Evolutionary conservation across 129 eudicot species (phyloP).

Genomic region (Flaveria bidentis): DNA sequence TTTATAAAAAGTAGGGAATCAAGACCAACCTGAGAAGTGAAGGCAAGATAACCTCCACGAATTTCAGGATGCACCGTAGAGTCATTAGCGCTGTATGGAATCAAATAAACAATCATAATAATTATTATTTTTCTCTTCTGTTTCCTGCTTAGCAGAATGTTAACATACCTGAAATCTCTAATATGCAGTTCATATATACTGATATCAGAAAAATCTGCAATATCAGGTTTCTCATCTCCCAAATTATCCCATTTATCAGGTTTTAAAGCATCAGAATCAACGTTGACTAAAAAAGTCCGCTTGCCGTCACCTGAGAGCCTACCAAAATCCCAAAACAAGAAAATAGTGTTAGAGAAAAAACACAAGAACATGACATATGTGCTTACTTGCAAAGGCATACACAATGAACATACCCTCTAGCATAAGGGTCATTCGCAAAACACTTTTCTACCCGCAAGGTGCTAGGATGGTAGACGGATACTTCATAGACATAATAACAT

Average conservation of each 20-base stretch:
- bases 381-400: slow-evolving; percentile 16
- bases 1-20: neutral
- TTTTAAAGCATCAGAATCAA: slow-evolving; percentile 69
- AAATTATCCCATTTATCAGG: slow-evolving; percentile 83
- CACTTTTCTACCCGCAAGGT: slow-evolving; percentile 77
- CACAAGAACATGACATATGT: slow-evolving; percentile 11
- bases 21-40: slow-evolving; percentile 64
- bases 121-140: neutral
- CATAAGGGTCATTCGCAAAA: slow-evolving; percentile 94
- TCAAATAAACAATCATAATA: slow-evolving; percentile 9
- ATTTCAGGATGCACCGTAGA: slow-evolving; percentile 56
- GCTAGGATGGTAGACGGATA: slow-evolving; percentile 77
- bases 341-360: neutral
- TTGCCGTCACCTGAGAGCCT: slow-evolving; percentile 84
- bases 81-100: slow-evolving; percentile 63
- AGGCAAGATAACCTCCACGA: slow-evolving; percentile 94
- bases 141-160: slow-evolving; percentile 5
- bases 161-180: slow-evolving; percentile 90
- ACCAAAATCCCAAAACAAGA: slow-evolving; percentile 25
- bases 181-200: slow-evolving; percentile 89
- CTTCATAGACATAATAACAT: slow-evolving; percentile 87
- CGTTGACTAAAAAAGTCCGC: slow-evolving; percentile 69
- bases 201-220: slow-evolving; percentile 70
- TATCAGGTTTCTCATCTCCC: slow-evolving; percentile 65
- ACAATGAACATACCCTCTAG: slow-evolving; percentile 71